phyloP scores from a whole-genome alignment of 164 flowering plant genomes.

The Vitis vinifera region DNA sequence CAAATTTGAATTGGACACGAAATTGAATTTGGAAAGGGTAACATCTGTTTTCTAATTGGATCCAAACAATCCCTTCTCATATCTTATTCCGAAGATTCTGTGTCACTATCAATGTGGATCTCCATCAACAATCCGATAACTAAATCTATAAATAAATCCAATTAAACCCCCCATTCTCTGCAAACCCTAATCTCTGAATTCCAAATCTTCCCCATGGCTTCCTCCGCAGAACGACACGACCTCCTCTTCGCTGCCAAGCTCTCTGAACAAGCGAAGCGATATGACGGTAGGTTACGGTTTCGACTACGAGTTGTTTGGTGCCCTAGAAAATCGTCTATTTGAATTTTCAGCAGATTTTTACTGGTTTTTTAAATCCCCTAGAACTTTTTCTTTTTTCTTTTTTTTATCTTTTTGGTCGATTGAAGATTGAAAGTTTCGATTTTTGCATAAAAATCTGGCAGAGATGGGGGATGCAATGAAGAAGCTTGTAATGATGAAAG shows the following conservation, averaged over 20 bases:
- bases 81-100: too few relatives aligned
- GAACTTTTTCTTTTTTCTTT: neutral
- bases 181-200: slow-evolving; percentile 8
- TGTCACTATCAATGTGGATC: too few relatives aligned
- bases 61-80: too few relatives aligned
- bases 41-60: too few relatives aligned
- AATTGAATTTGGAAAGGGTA: too few relatives aligned
- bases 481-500: slow-evolving; percentile 14
- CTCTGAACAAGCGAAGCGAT: slow-evolving; percentile 28
- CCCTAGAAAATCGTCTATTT: neutral
- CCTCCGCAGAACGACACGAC: slow-evolving; percentile 13
- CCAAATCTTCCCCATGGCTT: slow-evolving; percentile 13
- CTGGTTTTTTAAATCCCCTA: too few relatives aligned
- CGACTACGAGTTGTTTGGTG: too few relatives aligned
- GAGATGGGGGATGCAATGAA: slow-evolving; percentile 22
- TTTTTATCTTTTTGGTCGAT: neutral
- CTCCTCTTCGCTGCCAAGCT: slow-evolving; percentile 28
- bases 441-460: neutral
- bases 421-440: neutral
- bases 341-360: too few relatives aligned
- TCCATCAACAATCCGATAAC: too few relatives aligned
- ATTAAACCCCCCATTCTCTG: neutral
- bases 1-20: too few relatives aligned
- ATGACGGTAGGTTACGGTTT: slow-evolving; percentile 15
- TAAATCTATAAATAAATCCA: too few relatives aligned